These are phyloP conservation scores for Salinomyces thailandicus DNA, from an alignment of 2,329 filamentous ascomycete genomes.

Conservation along the genomic window DNA sequence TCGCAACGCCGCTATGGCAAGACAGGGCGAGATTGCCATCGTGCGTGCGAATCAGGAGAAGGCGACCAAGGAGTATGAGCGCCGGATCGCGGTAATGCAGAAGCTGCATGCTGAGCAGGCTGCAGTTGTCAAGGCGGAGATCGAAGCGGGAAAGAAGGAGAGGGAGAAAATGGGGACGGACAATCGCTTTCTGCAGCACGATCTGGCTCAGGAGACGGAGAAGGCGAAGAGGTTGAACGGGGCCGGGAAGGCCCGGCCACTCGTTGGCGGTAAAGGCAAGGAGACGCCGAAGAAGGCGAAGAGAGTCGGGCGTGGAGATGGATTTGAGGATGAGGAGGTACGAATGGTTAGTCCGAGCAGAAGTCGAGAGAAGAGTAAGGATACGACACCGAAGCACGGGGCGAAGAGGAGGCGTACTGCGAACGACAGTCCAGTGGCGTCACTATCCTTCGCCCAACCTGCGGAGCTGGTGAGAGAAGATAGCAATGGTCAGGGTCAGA, in stretches of 20 bases:
- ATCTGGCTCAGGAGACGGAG: constrained; percentile 53
- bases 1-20: constrained; percentile 45
- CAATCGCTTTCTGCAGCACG: constrained; percentile 61
- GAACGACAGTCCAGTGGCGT: constrained; percentile 55
- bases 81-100: constrained; percentile 50
- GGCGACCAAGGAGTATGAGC: constrained; percentile 50
- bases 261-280: constrained; percentile 8
- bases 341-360: constrained; percentile 33
- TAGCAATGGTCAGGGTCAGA: constrained; percentile 11
- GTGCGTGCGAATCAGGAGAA: constrained; percentile 61
- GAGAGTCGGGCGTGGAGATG: constrained; percentile 45
- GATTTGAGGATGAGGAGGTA: constrained; percentile 62
- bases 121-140: constrained; percentile 51
- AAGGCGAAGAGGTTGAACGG: constrained; percentile 38
- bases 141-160: constrained; percentile 55
- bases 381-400: constrained; percentile 49
- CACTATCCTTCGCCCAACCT: constrained; percentile 26
- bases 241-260: constrained; percentile 8
- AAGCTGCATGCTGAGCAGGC: constrained; percentile 54
- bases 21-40: constrained; percentile 63
- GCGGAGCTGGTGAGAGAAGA: constrained; percentile 12
- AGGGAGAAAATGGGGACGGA: constrained; percentile 57
- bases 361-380: constrained; percentile 32
- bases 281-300: constrained; percentile 21
- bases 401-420: constrained; percentile 58